These are phyloP conservation scores for Neurospora sp. DNA, from an alignment of 495 filamentous ascomycete species.

Conservation along the genomic window DNA sequence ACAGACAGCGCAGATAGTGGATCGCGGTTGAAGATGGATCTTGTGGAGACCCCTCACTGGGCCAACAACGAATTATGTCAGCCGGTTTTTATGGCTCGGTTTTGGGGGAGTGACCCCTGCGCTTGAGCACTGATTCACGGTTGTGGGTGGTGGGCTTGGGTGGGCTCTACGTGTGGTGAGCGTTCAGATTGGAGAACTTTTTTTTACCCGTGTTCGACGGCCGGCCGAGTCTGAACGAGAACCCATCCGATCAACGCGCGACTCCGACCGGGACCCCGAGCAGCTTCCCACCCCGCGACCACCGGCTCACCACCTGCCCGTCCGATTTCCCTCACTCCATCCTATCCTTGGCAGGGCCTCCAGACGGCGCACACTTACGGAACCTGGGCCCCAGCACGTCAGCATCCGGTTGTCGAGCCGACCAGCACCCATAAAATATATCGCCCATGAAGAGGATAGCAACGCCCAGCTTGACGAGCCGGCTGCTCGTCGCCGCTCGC, in stretches of 20 bases:
- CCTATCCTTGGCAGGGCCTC: neutral
- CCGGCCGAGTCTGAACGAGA: neutral
- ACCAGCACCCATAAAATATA: neutral
- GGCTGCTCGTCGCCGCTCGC: constrained; percentile 23
- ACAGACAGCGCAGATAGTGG: neutral
- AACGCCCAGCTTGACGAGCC: constrained; percentile 25
- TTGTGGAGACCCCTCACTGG: neutral
- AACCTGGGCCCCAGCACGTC: neutral
- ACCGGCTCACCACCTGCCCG: neutral
- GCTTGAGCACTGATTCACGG: neutral
- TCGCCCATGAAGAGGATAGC: constrained; percentile 35
- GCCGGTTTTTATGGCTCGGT: constrained; percentile 6
- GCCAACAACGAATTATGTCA: constrained; percentile 12
- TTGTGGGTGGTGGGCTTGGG: neutral
- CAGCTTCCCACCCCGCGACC: neutral
- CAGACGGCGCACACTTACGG: neutral
- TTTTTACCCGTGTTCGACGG: constrained; percentile 19
- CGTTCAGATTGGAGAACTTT: constrained; percentile 23
- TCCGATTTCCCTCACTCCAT: constrained; percentile 2
- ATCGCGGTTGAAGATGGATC: neutral
- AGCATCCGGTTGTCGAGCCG: neutral
- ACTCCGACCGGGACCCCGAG: neutral
- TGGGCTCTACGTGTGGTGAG: constrained; percentile 2
- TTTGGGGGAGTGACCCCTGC: constrained; percentile 13
- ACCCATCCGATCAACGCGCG: neutral